Evolutionary conservation across 768 basidiomycete species (phyloP), one percentile per base, ranked within the genome.

Genomic region (Russula dissimulans): DNA sequence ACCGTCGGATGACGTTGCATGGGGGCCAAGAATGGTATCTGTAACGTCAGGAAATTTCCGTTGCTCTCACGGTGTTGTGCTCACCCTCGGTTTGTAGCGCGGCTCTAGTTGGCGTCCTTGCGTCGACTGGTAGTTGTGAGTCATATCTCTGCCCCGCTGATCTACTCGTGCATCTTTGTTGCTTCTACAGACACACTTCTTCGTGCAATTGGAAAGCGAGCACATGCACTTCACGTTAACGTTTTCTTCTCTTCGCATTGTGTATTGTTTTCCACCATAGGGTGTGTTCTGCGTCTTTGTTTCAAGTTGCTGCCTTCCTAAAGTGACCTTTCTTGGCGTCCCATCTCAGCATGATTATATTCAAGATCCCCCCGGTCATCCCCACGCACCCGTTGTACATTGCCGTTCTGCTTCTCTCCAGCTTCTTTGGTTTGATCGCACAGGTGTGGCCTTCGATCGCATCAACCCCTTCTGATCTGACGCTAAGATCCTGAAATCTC

Each of bases 171-270:
- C 18, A 31, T 38, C 11, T 29, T 42, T 54, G 48, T 18, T 34
- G 8, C 29, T 14, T 7, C 14, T 34, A 11, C 54, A 82, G 81
- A 79, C 61, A 76, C 77, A 0, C 70, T 74, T 4, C 78, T 85
- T 31, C 81, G 89, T 10, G 80, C 81, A 0, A 88, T 93, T 41
- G 91, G 91, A 0, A 84, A 79, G 59, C 78, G 85, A 5, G 90
- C 90, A 1, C 85, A 88, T 64, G 76, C 90, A 0, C 70, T 91
- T 58, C 91, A 95, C 69, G 76, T 80, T 2, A 77, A 92, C 66
- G 72, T 78, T 0, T 89, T 81, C 56, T 91, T 86, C 69, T 82
- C 86, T 1, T 69, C 77, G 8, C 75, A 80, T 63, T 85, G 81
- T 54, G 77, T 84, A 1, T 65, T 78, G 26, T 71, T 72, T 2